Conservation (phyloP, 164 flowering plant genomes). For the Dillenia suffruticosa region DNA sequence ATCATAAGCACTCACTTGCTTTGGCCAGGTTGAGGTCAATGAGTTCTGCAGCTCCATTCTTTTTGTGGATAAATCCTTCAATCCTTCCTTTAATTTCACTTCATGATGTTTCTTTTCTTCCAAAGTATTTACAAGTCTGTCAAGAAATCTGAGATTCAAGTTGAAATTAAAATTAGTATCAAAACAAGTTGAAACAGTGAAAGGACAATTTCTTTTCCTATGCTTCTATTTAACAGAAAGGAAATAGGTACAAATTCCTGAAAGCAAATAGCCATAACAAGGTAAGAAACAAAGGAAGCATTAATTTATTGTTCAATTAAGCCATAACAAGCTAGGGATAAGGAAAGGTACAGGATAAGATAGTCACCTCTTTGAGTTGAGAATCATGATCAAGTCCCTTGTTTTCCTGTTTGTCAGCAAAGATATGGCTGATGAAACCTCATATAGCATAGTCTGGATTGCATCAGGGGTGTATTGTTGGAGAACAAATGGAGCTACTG, state of each 20-base stretch:
- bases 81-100: slow-evolving; percentile 77
- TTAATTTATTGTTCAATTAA: too few relatives aligned
- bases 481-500: slow-evolving; percentile 88
- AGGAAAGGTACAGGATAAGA: neutral
- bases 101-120: slow-evolving; percentile 93
- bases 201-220: too few relatives aligned
- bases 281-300: too few relatives aligned
- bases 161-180: neutral
- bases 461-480: slow-evolving; percentile 83
- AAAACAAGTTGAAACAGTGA: neutral
- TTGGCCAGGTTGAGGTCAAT: slow-evolving; percentile 89
- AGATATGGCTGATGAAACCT: slow-evolving; percentile 63
- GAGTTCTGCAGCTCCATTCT: slow-evolving; percentile 94
- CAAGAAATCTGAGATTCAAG: slow-evolving; percentile 62
- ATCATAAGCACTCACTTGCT: slow-evolving; percentile 53
- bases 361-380: slow-evolving; percentile 84
- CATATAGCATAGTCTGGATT: slow-evolving; percentile 64
- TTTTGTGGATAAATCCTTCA: slow-evolving; percentile 66
- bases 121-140: slow-evolving; percentile 67
- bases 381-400: slow-evolving; percentile 83
- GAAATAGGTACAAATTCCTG: too few relatives aligned
- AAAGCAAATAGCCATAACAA: too few relatives aligned
- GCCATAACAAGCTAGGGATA: neutral
- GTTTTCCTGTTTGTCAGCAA: slow-evolving; percentile 74
- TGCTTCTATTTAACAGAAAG: too few relatives aligned